A percentile compares a stretch with the other conserved stretches of the same genome.
Conservation (phyloP, 2,329 filamentous ascomycete genomes). For the Exophiala spinifera region DNA sequence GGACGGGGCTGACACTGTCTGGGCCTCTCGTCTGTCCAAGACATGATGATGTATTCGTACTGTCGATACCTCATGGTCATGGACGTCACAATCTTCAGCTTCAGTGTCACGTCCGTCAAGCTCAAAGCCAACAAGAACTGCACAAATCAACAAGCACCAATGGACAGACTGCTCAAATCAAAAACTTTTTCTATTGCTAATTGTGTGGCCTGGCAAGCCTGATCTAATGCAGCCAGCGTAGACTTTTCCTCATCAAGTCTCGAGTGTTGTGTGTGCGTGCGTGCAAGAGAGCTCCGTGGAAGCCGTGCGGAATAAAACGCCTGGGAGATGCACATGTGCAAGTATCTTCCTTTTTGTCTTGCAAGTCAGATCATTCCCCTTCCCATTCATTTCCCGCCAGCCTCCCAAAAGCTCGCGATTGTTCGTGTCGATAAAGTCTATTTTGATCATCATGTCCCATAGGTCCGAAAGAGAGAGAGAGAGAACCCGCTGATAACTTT, state of each 20-base stretch:
- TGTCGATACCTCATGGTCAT: too few species aligned
- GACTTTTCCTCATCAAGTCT: constrained; percentile 25
- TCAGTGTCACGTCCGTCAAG: too few species aligned
- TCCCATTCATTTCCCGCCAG: constrained; percentile 13
- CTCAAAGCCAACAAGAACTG: too few species aligned
- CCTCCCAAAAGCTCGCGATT: constrained; percentile 24
- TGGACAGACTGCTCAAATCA: background rate
- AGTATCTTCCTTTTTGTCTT: constrained; percentile 11
- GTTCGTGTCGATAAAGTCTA: constrained; percentile 29
- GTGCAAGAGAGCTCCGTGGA: constrained; percentile 17
- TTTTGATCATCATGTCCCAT: constrained; percentile 30
- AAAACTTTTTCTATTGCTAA: constrained; percentile 10
- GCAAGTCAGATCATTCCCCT: constrained; percentile 13
- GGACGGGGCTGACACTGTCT: too few species aligned
- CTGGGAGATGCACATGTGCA: constrained; percentile 23
- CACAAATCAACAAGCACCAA: too few species aligned
- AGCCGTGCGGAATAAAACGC: constrained; percentile 12
- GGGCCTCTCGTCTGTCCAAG: too few species aligned
- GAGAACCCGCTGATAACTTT: constrained; percentile 28
- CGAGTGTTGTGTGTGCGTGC: constrained; percentile 9
- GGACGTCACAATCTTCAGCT: too few species aligned
- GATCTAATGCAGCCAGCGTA: constrained; percentile 27
- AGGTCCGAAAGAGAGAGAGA: constrained; percentile 27
- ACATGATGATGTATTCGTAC: too few species aligned
- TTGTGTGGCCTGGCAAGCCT: constrained; percentile 24